Conservation (phyloP, 345 rosid genomes). For the Dipteronia sinensis region DNA sequence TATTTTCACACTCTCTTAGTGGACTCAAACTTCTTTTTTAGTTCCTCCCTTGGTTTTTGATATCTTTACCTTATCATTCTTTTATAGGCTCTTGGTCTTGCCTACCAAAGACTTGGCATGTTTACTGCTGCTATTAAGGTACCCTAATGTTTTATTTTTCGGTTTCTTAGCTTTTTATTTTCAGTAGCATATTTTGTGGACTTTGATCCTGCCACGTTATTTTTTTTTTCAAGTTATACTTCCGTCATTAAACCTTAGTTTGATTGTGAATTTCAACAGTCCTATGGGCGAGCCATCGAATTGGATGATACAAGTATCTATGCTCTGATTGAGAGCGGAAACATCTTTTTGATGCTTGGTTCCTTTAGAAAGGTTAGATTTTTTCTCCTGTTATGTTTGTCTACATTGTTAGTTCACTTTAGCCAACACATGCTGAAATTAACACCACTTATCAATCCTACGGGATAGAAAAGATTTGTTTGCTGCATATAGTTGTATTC, state of each 20-base stretch:
- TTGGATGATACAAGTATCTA: conserved; percentile 70
- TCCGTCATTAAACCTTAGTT: conserved; percentile 1
- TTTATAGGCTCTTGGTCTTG: conserved; percentile 84
- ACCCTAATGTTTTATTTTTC: background rate
- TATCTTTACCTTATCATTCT: background rate
- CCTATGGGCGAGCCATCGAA: conserved; percentile 84
- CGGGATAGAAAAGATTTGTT: background rate
- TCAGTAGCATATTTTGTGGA: background rate
- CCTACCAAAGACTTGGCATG: conserved; percentile 95
- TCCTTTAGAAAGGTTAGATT: conserved; percentile 77
- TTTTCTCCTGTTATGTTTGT: background rate
- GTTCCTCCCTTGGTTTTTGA: conserved; percentile 12
- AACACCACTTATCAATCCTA: background rate
- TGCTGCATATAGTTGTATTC: background rate
- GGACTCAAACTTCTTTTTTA: background rate
- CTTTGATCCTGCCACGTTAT: background rate
- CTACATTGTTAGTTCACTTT: background rate
- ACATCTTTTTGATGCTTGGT: conserved; percentile 85
- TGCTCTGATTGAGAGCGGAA: conserved; percentile 85
- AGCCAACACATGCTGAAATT: conserved; percentile 5
- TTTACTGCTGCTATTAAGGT: conserved; percentile 96
- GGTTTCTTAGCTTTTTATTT: background rate
- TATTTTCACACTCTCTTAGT: conserved; percentile 22
- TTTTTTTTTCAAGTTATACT: background rate
- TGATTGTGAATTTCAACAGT: conserved; percentile 45